Evolutionary conservation across 306 rosid species (phyloP).

Genomic region (Ormosia emarginata): DNA sequence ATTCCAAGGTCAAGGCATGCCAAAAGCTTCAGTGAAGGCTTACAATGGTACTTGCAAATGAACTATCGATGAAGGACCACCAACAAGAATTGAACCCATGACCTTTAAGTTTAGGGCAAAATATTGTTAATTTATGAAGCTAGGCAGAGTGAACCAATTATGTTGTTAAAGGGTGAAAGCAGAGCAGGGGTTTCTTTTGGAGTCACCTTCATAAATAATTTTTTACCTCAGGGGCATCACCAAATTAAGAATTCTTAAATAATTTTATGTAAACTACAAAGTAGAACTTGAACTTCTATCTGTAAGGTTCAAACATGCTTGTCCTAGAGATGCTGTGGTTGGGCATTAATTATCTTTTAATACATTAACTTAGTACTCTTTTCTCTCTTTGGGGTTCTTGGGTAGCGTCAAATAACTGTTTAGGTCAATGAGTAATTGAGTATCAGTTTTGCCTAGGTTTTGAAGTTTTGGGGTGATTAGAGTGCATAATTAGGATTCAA

Average conservation of each 20-base stretch:
- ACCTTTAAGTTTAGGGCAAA: neutral
- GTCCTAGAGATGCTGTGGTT: neutral
- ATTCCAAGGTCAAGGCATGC: neutral
- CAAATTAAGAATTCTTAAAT: neutral
- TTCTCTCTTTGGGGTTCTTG: neutral
- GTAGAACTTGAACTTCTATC: neutral
- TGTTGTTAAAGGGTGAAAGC: neutral
- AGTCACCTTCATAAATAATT: neutral
- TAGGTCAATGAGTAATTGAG: neutral
- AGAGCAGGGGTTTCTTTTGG: neutral
- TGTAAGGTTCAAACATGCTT: neutral
- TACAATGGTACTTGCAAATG: neutral
- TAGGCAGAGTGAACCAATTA: neutral
- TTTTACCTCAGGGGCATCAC: neutral
- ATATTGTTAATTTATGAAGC: neutral
- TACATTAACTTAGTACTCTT: neutral
- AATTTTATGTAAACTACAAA: neutral
- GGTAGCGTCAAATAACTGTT: neutral
- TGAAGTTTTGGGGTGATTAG: neutral
- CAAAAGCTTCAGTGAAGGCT: neutral
- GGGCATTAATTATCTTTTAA: neutral
- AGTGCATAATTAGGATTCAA: neutral
- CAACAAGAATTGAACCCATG: neutral
- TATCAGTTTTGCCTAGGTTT: neutral
- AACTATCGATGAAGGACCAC: neutral